A percentile compares a stretch with the other conserved stretches of the same genome.
These are phyloP conservation scores for Pseudopithomyces maydicus DNA, from an alignment of 2,329 filamentous ascomycete genomes.

Conservation along the genomic window DNA sequence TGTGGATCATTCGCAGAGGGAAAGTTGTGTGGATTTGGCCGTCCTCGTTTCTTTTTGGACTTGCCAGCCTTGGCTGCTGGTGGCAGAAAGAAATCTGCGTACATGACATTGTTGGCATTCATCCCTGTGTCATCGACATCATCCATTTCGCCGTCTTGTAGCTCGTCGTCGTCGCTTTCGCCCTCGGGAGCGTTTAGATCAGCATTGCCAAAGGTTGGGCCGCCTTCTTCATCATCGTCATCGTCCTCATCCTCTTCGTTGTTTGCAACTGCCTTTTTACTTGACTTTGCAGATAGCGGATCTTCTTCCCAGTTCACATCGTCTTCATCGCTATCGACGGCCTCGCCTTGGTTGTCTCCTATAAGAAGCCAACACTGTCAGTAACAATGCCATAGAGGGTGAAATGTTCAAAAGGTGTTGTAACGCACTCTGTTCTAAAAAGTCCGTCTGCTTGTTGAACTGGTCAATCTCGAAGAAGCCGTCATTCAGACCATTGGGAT, in stretches of 20 bases:
- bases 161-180: slow-evolving; percentile 65
- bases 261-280: slow-evolving; percentile 34
- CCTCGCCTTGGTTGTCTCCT: slow-evolving; percentile 78
- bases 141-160: slow-evolving; percentile 61
- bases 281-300: slow-evolving; percentile 58
- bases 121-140: slow-evolving; percentile 57
- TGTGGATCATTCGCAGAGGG: slow-evolving; percentile 42
- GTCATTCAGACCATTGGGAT: slow-evolving; percentile 88
- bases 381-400: background rate
- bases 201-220: slow-evolving; percentile 82
- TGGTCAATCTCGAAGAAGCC: slow-evolving; percentile 98
- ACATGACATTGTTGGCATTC: slow-evolving; percentile 89
- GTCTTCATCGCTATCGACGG: slow-evolving; percentile 75
- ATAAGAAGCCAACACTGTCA: background rate
- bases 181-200: slow-evolving; percentile 76
- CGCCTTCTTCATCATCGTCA: slow-evolving; percentile 73
- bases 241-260: slow-evolving; percentile 54
- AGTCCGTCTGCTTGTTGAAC: slow-evolving; percentile 93
- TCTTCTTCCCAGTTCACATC: slow-evolving; percentile 87
- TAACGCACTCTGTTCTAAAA: slow-evolving; percentile 70
- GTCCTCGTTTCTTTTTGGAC: slow-evolving; percentile 60
- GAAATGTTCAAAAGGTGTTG: background rate
- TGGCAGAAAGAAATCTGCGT: slow-evolving; percentile 91
- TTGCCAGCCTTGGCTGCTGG: slow-evolving; percentile 73
- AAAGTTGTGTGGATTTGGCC: slow-evolving; percentile 61